Conservation (phyloP, 108 stramenopile genomes). For the Bacterosira constricta region DNA sequence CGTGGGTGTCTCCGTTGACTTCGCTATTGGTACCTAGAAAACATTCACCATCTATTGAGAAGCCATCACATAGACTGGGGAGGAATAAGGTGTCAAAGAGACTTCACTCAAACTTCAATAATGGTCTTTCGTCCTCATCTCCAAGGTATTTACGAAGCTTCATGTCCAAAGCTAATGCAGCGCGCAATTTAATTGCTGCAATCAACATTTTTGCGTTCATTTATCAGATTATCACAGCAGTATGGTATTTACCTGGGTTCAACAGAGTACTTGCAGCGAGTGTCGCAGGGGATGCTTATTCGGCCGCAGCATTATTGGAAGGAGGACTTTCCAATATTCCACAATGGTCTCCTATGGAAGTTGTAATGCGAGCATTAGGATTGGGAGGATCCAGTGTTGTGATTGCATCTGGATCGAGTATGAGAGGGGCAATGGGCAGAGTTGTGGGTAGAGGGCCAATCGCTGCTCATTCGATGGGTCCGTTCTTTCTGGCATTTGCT, state of each 20-base stretch:
- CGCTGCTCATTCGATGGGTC: conserved; percentile 55
- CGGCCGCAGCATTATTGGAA: conserved; percentile 32
- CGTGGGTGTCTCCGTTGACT: conserved; percentile 32
- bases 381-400: conserved; percentile 35
- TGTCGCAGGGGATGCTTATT: conserved; percentile 35
- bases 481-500: conserved; percentile 57
- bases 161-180: conserved; percentile 25
- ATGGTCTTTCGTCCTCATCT: neutral
- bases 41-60: conserved; percentile 14
- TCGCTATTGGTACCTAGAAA: conserved; percentile 26
- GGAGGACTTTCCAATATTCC: conserved; percentile 43
- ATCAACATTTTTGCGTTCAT: conserved; percentile 54
- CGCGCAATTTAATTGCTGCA: conserved; percentile 40
- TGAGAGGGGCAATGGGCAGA: conserved; percentile 17
- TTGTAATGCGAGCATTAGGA: conserved; percentile 38
- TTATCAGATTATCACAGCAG: conserved; percentile 67
- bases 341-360: conserved; percentile 43
- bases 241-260: conserved; percentile 45
- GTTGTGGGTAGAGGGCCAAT: conserved; percentile 19
- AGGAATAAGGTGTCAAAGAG: no score
- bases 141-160: conserved; percentile 10
- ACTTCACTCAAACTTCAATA: neutral
- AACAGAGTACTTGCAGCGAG: conserved; percentile 59
- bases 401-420: conserved; percentile 34
- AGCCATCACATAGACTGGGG: neutral